phyloP scores from a whole-genome alignment of 2,329 filamentous ascomycete species.

The Phialocephala sp. region DNA sequence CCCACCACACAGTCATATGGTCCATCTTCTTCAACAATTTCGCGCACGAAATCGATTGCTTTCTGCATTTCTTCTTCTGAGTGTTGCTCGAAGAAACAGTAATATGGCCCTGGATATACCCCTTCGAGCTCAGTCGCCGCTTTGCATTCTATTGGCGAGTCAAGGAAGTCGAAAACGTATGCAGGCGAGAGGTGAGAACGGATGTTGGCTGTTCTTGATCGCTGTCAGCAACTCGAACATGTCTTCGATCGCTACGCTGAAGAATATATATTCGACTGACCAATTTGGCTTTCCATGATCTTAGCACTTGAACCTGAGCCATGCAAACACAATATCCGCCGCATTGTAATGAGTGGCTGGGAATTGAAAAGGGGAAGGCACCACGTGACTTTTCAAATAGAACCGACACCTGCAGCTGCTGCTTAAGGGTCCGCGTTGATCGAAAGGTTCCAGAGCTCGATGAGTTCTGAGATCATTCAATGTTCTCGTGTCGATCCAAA shows the following conservation, averaged over 20 bases:
- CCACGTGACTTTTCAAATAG: background rate
- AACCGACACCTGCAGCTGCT: too few species aligned
- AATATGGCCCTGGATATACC: slow-evolving; percentile 25
- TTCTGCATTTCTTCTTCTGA: slow-evolving; percentile 9
- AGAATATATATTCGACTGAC: slow-evolving; percentile 43
- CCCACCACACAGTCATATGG: slow-evolving; percentile 27
- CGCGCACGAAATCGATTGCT: slow-evolving; percentile 9
- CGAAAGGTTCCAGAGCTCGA: background rate
- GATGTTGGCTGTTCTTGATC: slow-evolving; percentile 1
- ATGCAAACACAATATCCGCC: slow-evolving; percentile 34
- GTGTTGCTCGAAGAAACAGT: slow-evolving; percentile 12
- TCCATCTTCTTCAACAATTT: slow-evolving; percentile 22
- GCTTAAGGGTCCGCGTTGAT: too few species aligned
- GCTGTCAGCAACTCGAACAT: background rate
- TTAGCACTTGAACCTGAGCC: slow-evolving; percentile 9
- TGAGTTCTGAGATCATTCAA: background rate
- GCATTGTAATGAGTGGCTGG: background rate
- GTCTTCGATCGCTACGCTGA: background rate
- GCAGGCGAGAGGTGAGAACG: slow-evolving; percentile 3
- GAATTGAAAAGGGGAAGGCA: background rate
- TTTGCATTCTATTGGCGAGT: slow-evolving; percentile 49
- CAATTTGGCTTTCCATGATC: slow-evolving; percentile 13
- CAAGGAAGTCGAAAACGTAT: slow-evolving; percentile 41
- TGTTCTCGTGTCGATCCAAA: background rate
- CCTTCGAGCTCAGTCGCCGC: slow-evolving; percentile 32